Evolutionary conservation across 495 filamentous ascomycete species (phyloP).

Genomic region (Poronia punctata): DNA sequence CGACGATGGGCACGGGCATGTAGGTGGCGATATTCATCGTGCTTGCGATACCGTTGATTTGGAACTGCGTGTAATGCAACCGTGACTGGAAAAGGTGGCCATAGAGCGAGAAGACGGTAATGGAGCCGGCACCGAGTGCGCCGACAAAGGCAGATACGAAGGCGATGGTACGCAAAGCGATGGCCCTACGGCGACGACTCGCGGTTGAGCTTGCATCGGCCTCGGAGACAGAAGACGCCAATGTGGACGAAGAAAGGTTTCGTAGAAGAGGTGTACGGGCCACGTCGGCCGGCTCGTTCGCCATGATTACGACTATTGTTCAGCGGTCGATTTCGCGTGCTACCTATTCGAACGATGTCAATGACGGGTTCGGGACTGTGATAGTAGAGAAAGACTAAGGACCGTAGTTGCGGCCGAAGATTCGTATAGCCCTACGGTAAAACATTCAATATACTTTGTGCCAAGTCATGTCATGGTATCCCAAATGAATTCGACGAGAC

Average conservation of each 20-base stretch:
- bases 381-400: too few species aligned
- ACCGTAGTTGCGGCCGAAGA: too few species aligned
- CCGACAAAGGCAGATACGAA: slow-evolving; percentile 35
- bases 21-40: slow-evolving; percentile 82
- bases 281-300: slow-evolving; percentile 12
- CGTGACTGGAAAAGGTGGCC: slow-evolving; percentile 77
- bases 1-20: slow-evolving; percentile 78
- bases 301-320: slow-evolving; percentile 1
- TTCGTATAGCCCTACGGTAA: too few species aligned
- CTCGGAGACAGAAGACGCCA: slow-evolving; percentile 27
- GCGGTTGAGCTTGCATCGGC: slow-evolving; percentile 25
- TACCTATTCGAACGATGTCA: too few species aligned
- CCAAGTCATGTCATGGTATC: too few species aligned
- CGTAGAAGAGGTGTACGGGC: slow-evolving; percentile 27
- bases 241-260: slow-evolving; percentile 23
- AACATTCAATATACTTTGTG: too few species aligned
- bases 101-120: slow-evolving; percentile 86
- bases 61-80: slow-evolving; percentile 79
- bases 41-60: slow-evolving; percentile 83
- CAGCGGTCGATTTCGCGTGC: not conserved
- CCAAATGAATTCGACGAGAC: too few species aligned
- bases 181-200: slow-evolving; percentile 17
- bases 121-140: slow-evolving; percentile 71
- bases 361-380: too few species aligned
- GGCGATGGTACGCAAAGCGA: slow-evolving; percentile 29